phyloP scores from a whole-genome alignment of 768 basidiomycete genomes.

The Tylopilus vinaceipallidus region DNA sequence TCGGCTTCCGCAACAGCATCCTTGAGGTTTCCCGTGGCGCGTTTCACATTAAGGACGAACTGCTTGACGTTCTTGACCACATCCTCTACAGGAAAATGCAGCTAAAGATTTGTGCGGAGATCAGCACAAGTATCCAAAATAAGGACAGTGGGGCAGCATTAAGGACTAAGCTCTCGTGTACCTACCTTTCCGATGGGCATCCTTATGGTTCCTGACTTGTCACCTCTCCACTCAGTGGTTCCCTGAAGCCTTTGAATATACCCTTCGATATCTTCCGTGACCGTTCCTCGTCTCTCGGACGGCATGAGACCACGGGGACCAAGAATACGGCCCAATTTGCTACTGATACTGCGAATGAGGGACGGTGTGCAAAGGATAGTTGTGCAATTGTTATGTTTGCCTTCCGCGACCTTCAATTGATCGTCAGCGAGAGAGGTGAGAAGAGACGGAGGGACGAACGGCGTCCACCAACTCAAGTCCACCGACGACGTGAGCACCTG shows the following conservation, averaged over 20 bases:
- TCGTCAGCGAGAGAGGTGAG: neutral
- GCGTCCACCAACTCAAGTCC: slow-evolving; percentile 87
- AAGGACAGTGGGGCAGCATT: neutral
- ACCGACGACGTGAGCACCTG: slow-evolving; percentile 90
- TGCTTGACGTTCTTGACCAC: slow-evolving; percentile 76
- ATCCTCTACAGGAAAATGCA: slow-evolving; percentile 72
- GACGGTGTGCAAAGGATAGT: slow-evolving; percentile 82
- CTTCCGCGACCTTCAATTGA: slow-evolving; percentile 61
- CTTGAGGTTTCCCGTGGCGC: slow-evolving; percentile 67
- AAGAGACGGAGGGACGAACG: slow-evolving; percentile 44
- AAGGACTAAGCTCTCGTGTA: neutral
- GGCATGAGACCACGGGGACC: slow-evolving; percentile 96
- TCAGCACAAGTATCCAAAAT: slow-evolving; percentile 1
- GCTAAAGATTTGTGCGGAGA: slow-evolving; percentile 38
- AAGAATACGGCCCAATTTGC: slow-evolving; percentile 74
- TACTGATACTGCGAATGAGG: slow-evolving; percentile 75
- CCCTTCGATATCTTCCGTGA: slow-evolving; percentile 82
- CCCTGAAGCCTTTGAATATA: slow-evolving; percentile 80
- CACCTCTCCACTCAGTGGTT: slow-evolving; percentile 90
- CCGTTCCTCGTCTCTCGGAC: slow-evolving; percentile 88
- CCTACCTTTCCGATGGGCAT: slow-evolving; percentile 76
- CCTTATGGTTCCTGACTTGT: slow-evolving; percentile 81
- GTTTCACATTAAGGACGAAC: slow-evolving; percentile 72
- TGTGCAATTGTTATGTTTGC: slow-evolving; percentile 65
- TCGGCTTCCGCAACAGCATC: slow-evolving; percentile 38